phyloP scores from a whole-genome alignment of 805 yeast genomes.

The Kregervanrija delftensis region DNA sequence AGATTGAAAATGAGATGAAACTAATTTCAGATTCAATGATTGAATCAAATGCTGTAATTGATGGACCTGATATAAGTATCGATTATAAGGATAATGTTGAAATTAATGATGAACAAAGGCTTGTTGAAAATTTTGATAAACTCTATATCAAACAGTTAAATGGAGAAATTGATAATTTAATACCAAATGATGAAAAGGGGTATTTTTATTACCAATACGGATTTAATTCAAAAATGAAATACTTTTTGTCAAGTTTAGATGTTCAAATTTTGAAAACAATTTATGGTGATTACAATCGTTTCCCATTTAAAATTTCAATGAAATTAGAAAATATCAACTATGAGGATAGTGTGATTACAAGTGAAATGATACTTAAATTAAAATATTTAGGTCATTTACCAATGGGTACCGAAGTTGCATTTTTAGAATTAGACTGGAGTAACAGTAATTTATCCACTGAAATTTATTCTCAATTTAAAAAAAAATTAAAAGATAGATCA shows the following conservation, averaged over 20 bases:
- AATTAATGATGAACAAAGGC: conserved; percentile 29
- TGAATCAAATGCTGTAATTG: conserved; percentile 1
- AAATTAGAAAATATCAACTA: conserved; percentile 63
- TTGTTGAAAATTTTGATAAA: conserved; percentile 9
- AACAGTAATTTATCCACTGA: conserved; percentile 31
- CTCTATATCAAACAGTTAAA: conserved; percentile 13
- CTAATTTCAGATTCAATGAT: conserved; percentile 29
- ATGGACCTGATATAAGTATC: conserved; percentile 42
- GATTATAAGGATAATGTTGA: conserved; percentile 39
- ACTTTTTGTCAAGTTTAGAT: conserved; percentile 73
- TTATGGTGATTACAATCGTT: conserved; percentile 52
- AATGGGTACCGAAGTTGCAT: conserved; percentile 74
- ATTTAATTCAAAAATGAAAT: conserved; percentile 58
- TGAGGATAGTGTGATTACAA: conserved; percentile 49
- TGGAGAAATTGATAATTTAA: background rate
- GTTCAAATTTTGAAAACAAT: conserved; percentile 56
- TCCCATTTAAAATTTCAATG: conserved; percentile 61
- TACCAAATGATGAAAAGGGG: conserved; percentile 31
- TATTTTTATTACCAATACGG: conserved; percentile 69
- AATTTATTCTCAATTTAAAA: conserved; percentile 39
- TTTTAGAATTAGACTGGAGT: conserved; percentile 81
- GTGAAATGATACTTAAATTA: conserved; percentile 48
- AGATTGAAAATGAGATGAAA: conserved; percentile 43
- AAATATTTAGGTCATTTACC: conserved; percentile 83
- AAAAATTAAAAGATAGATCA: conserved; percentile 54